A percentile compares a stretch with the other conserved stretches of the same genome.
Evolutionary conservation across 2,329 filamentous ascomycete genomes (phyloP).

Genomic region (Drechslerella dactyloides): DNA sequence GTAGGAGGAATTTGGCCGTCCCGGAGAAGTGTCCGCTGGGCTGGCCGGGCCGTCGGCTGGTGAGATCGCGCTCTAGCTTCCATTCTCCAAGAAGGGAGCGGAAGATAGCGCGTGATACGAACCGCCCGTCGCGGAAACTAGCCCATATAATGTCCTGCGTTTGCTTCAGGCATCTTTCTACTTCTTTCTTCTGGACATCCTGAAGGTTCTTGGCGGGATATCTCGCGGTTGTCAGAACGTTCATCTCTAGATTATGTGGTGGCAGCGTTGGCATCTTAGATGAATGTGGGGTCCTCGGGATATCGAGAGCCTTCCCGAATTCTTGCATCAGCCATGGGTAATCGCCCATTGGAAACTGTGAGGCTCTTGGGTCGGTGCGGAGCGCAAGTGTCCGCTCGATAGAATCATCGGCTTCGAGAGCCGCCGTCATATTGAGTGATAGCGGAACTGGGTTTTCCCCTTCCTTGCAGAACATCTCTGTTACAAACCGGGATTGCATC

Average conservation of each 20-base stretch:
- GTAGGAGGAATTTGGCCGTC: constrained; percentile 69
- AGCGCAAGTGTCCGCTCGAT: constrained; percentile 63
- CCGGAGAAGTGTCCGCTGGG: constrained; percentile 71
- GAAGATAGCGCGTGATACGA: constrained; percentile 72
- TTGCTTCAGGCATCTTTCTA: constrained; percentile 60
- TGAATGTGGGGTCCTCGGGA: constrained; percentile 60
- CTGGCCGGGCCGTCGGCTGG: constrained; percentile 64
- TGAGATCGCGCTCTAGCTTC: constrained; percentile 67
- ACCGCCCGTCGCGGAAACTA: constrained; percentile 61
- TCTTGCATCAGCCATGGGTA: constrained; percentile 78
- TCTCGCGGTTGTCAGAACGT: constrained; percentile 66
- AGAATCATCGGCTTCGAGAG: constrained; percentile 61
- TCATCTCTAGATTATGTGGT: constrained; percentile 61
- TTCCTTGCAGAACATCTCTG: constrained; percentile 65
- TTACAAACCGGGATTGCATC: constrained; percentile 77
- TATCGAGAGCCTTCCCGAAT: constrained; percentile 67
- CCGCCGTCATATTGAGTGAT: constrained; percentile 57
- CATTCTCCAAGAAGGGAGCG: constrained; percentile 73
- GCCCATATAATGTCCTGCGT: constrained; percentile 60
- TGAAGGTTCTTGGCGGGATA: constrained; percentile 60
- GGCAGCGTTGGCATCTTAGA: constrained; percentile 58
- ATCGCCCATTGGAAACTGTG: constrained; percentile 84
- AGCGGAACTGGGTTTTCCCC: constrained; percentile 54
- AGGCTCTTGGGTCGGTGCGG: constrained; percentile 61
- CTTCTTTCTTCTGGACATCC: constrained; percentile 59